Evolutionary conservation across 768 basidiomycete species (phyloP).

Genomic region (Trametes cinnabarina): DNA sequence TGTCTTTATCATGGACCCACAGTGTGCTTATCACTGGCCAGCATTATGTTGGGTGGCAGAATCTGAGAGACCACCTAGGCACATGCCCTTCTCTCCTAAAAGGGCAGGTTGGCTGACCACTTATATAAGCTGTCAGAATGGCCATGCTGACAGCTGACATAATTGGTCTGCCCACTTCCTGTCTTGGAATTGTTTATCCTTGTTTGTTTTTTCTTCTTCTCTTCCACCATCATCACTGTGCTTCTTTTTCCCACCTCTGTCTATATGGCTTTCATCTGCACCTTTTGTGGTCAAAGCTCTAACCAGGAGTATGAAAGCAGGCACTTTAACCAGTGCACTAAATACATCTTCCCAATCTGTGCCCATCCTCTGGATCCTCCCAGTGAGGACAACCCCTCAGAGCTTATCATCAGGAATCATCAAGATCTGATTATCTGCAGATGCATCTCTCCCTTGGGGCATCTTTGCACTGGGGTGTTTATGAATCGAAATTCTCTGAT

Average conservation of each 20-base stretch:
- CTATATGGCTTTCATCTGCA: not conserved
- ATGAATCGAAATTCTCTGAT: not conserved
- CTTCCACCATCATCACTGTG: not conserved
- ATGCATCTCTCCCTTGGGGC: not conserved
- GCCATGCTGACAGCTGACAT: too few species aligned
- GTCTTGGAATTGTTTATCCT: too few species aligned
- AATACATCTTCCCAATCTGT: not conserved
- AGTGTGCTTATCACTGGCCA: too few species aligned
- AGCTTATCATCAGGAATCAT: not conserved
- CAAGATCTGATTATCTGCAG: slow-evolving; percentile 1
- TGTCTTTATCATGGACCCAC: too few species aligned
- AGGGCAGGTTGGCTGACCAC: too few species aligned
- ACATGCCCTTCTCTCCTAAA: too few species aligned
- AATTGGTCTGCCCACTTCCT: too few species aligned
- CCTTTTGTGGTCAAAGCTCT: not conserved
- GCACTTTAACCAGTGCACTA: not conserved
- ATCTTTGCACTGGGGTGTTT: not conserved
- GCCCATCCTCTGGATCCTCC: not conserved
- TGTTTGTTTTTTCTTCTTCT: not conserved
- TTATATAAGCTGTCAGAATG: too few species aligned
- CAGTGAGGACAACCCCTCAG: not conserved
- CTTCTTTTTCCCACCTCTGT: not conserved
- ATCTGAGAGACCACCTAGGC: too few species aligned
- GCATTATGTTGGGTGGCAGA: too few species aligned
- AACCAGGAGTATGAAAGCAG: not conserved